Evolutionary conservation across 805 yeast genomes (phyloP).

Genomic region (Scheffersomyces stipitis): DNA sequence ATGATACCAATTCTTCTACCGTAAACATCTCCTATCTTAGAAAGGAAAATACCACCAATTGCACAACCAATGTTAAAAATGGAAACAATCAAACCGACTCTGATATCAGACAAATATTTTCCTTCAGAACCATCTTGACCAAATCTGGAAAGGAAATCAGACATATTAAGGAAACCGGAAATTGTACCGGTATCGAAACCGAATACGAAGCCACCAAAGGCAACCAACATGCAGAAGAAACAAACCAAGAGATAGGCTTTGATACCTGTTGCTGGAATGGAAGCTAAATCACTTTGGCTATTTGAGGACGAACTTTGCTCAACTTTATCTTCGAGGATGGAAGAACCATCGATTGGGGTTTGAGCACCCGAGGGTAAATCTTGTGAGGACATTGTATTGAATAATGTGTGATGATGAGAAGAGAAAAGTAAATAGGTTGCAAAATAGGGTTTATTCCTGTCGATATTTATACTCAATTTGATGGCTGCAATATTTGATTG

Average conservation of each 20-base stretch:
- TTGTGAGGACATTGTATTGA: constrained; percentile 19
- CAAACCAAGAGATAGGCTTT: too few species aligned
- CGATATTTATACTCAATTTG: constrained; percentile 7
- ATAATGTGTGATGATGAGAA: constrained; percentile 1
- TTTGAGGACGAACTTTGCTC: too few species aligned
- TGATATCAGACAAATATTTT: constrained; percentile 18
- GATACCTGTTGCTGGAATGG: too few species aligned
- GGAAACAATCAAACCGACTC: constrained; percentile 27
- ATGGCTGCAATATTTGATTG: constrained; percentile 3
- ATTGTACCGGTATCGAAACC: constrained; percentile 33
- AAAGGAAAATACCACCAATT: constrained; percentile 25
- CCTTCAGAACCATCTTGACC: constrained; percentile 19
- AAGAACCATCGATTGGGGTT: constrained; percentile 31
- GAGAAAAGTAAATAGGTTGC: not conserved
- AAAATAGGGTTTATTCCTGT: not conserved
- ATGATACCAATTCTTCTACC: constrained; percentile 28
- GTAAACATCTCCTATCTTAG: constrained; percentile 23
- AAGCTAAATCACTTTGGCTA: too few species aligned
- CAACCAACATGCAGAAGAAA: constrained; percentile 24
- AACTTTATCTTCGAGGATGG: constrained; percentile 25
- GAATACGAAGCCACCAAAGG: constrained; percentile 30
- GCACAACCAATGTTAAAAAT: constrained; percentile 31
- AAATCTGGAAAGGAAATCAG: constrained; percentile 20
- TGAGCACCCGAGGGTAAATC: constrained; percentile 28
- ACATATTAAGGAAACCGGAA: constrained; percentile 31